Evolutionary conservation across 176 grass and related monocot species (phyloP).

Genomic region (Lolium multiflorum): DNA sequence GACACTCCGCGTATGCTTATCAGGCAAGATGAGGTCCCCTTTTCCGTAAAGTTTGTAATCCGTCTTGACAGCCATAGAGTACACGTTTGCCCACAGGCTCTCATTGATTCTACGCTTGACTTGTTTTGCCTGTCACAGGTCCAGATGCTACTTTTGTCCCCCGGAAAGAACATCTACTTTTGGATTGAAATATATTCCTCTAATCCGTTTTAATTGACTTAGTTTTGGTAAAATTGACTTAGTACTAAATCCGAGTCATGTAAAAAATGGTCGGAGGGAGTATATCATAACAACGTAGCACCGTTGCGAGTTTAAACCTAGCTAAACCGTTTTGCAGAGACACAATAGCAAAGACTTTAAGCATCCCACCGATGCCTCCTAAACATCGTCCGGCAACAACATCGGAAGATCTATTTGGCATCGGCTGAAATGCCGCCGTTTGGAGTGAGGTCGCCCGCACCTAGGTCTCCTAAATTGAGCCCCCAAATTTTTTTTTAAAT

Average conservation of each 20-base stretch:
- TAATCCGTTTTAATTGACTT: too few relatives aligned
- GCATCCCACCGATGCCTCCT: too few relatives aligned
- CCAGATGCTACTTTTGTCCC: neutral
- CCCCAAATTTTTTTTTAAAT: too few relatives aligned
- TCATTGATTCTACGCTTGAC: slow-evolving; percentile 20
- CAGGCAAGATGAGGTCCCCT: slow-evolving; percentile 5
- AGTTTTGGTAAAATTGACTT: too few relatives aligned
- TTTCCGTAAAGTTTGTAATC: slow-evolving; percentile 23
- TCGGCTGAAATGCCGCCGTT: too few relatives aligned
- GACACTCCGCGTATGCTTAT: slow-evolving; percentile 26
- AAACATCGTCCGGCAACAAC: too few relatives aligned
- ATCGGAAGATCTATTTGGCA: too few relatives aligned
- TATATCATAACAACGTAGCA: neutral
- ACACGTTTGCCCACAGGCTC: neutral
- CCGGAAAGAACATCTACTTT: neutral
- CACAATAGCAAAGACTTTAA: too few relatives aligned
- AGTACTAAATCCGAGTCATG: too few relatives aligned
- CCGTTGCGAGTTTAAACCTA: neutral
- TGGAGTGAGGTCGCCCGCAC: too few relatives aligned
- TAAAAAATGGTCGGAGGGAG: too few relatives aligned
- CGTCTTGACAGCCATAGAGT: slow-evolving; percentile 9
- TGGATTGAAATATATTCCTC: neutral
- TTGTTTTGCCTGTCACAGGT: neutral
- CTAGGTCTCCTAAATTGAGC: too few relatives aligned
- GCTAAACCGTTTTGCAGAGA: neutral